Conservation (phyloP, 1,284 basidiomycete species). For the Fomitopsis palustris region DNA sequence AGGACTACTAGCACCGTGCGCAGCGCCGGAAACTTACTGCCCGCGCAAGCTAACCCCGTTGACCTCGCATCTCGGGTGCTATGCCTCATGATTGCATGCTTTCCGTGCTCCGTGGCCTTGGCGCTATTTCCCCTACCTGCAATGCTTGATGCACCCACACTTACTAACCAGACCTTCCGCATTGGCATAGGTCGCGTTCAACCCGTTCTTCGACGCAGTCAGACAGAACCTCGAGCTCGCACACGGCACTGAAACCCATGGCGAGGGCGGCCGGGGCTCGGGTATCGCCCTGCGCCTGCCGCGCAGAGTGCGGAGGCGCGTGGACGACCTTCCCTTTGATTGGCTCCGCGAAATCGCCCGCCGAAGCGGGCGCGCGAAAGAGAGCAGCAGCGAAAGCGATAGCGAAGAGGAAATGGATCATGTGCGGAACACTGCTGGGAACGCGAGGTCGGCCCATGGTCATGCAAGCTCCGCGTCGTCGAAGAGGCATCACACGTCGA, state of each 20-base stretch:
- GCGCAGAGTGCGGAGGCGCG: constrained; percentile 54
- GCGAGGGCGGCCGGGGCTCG: constrained; percentile 62
- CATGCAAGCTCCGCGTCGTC: neutral
- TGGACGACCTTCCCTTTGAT: constrained; percentile 73
- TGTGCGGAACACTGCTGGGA: constrained; percentile 10
- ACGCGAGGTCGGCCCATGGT: constrained; percentile 5
- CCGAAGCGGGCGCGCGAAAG: constrained; percentile 33
- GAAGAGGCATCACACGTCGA: constrained; percentile 1
- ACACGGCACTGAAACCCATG: constrained; percentile 56
- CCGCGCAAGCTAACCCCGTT: neutral
- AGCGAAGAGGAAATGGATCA: constrained; percentile 9
- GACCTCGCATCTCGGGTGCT: neutral
- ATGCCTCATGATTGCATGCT: neutral
- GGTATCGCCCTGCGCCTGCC: constrained; percentile 79
- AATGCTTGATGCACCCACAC: neutral
- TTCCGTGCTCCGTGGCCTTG: neutral
- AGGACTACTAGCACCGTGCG: neutral
- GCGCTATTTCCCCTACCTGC: neutral
- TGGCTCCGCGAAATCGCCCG: constrained; percentile 80
- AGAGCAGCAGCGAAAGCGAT: constrained; percentile 17
- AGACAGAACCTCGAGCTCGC: constrained; percentile 92
- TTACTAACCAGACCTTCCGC: neutral
- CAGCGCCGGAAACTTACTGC: constrained; percentile 1
- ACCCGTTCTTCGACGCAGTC: constrained; percentile 94
- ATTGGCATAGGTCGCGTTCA: constrained; percentile 43